Evolutionary conservation across 495 filamentous ascomycete species (phyloP).

Genomic region (Aspergillus sclerotiicarbonarius): DNA sequence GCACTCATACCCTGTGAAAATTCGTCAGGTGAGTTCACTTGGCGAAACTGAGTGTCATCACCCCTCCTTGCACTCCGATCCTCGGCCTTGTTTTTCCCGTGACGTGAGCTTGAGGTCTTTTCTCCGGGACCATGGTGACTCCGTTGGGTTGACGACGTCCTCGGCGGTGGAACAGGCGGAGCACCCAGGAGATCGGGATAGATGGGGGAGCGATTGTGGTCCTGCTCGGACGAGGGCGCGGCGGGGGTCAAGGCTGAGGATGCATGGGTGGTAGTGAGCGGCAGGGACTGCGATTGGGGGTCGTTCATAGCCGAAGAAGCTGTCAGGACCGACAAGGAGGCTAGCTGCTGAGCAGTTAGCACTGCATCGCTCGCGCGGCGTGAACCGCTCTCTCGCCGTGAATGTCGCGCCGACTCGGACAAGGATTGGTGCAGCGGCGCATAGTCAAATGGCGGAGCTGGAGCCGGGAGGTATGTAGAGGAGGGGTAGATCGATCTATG

Average conservation of each 20-base stretch:
- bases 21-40: conserved; percentile 29
- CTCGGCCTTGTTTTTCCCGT: conserved; percentile 32
- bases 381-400: conserved; percentile 5
- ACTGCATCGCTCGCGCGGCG: conserved; percentile 6
- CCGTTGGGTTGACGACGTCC: conserved; percentile 44
- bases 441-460: conserved; percentile 49
- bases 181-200: conserved; percentile 40
- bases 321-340: conserved; percentile 31
- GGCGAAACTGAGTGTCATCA: conserved; percentile 29
- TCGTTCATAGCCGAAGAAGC: conserved; percentile 47
- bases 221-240: conserved; percentile 29
- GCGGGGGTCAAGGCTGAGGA: conserved; percentile 30
- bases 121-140: conserved; percentile 35
- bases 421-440: conserved; percentile 36
- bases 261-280: conserved; percentile 33
- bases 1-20: conserved; percentile 21
- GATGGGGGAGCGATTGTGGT: conserved; percentile 32
- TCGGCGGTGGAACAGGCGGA: conserved; percentile 43
- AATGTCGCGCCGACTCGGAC: conserved; percentile 50
- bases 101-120: conserved; percentile 34
- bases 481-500: conserved; percentile 4
- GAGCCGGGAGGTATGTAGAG: conserved; percentile 30
- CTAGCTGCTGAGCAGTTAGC: conserved; percentile 33
- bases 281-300: conserved; percentile 35
- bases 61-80: conserved; percentile 31